Percentiles rank a stretch among this genome's conserved stretches.
Evolutionary conservation across 2,329 filamentous ascomycete species (phyloP).

Genomic region (Monilinia polystroma): DNA sequence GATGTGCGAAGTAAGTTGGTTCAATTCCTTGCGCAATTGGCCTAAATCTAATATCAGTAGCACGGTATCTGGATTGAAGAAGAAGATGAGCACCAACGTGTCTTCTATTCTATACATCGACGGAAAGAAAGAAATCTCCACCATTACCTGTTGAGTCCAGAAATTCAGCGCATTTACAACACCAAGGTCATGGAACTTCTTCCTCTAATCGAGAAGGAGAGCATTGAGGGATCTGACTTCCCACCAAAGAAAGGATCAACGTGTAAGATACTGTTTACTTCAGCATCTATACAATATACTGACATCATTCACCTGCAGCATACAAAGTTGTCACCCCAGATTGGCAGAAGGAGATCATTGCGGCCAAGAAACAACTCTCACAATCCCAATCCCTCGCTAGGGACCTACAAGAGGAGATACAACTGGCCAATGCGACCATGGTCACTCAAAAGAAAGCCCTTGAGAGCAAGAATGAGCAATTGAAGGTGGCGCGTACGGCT

Average conservation of each 20-base stretch:
- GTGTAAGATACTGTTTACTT: neutral
- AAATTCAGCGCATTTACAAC: neutral
- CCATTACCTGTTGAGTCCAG: neutral
- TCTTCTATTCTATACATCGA: neutral
- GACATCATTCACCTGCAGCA: neutral
- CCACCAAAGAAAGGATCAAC: neutral
- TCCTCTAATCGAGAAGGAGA: neutral
- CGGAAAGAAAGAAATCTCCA: neutral
- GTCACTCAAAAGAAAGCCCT: neutral
- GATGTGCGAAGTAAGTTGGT: neutral
- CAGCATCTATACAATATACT: neutral
- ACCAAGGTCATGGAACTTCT: neutral
- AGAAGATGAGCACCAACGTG: neutral
- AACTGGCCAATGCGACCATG: neutral
- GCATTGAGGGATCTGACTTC: constrained; percentile 1
- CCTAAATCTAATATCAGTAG: neutral
- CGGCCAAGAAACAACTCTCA: neutral
- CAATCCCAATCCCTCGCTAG: neutral
- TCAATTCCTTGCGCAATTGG: neutral
- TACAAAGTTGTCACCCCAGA: constrained; percentile 1
- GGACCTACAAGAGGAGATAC: neutral
- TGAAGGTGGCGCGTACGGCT: neutral
- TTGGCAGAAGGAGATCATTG: constrained; percentile 2
- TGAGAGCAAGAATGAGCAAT: neutral
- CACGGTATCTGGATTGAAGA: neutral